Percentiles rank a stretch among this genome's conserved stretches.
Conservation (phyloP, 2,329 filamentous ascomycete genomes). For the Chaetothyriales sp. region DNA sequence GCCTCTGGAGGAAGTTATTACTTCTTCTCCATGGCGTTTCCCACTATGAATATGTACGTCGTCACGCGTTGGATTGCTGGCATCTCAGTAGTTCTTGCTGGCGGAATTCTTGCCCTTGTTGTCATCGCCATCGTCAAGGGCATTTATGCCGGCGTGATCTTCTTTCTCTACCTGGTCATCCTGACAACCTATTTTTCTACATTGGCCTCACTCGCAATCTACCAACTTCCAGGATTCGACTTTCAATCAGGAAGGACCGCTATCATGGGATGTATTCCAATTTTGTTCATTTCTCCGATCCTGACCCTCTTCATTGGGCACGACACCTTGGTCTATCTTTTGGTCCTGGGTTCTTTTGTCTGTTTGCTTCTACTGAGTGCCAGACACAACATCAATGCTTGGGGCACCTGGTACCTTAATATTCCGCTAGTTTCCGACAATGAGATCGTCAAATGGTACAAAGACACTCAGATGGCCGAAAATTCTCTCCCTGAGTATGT, state of each 20-base stretch:
- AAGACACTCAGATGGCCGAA: slow-evolving; percentile 22
- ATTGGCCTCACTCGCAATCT: slow-evolving; percentile 41
- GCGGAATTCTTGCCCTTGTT: slow-evolving; percentile 40
- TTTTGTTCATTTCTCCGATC: slow-evolving; percentile 44
- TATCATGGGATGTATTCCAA: slow-evolving; percentile 42
- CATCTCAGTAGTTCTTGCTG: slow-evolving; percentile 38
- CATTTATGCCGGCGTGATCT: slow-evolving; percentile 39
- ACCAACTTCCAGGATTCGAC: slow-evolving; percentile 41
- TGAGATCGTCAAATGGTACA: slow-evolving; percentile 29
- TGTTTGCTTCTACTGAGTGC: slow-evolving; percentile 44
- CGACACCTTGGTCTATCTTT: slow-evolving; percentile 44
- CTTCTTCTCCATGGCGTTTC: slow-evolving; percentile 43
- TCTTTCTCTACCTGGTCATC: slow-evolving; percentile 45
- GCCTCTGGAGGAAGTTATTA: slow-evolving; percentile 51
- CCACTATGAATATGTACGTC: slow-evolving; percentile 42
- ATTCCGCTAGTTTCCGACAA: slow-evolving; percentile 28
- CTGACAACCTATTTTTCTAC: slow-evolving; percentile 47
- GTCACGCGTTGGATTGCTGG: slow-evolving; percentile 40
- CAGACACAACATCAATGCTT: slow-evolving; percentile 41
- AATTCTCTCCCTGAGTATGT: slow-evolving; percentile 25
- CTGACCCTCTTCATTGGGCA: slow-evolving; percentile 40
- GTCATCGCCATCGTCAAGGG: slow-evolving; percentile 35
- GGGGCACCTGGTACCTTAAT: slow-evolving; percentile 42
- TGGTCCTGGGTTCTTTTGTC: slow-evolving; percentile 33
- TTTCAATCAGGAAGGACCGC: slow-evolving; percentile 45